phyloP scores from a whole-genome alignment of 2,329 filamentous ascomycete genomes.

The Diaporthe velutina region DNA sequence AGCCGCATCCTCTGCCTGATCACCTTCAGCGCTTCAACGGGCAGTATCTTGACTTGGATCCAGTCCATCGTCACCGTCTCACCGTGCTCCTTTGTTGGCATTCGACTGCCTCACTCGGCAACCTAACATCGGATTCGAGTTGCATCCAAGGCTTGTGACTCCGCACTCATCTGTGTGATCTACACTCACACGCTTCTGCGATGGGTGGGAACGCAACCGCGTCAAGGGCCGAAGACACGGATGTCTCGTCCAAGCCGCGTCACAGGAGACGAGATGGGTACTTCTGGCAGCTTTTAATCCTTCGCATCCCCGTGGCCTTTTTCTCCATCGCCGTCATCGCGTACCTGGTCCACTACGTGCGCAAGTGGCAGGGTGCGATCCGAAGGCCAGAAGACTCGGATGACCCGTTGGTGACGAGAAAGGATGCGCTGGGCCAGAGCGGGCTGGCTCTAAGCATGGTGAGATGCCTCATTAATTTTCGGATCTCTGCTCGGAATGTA shows the following conservation, averaged over 20 bases:
- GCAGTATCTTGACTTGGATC: no score
- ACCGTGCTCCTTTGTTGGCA: not conserved
- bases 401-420: not conserved
- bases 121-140: no score
- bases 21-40: no score
- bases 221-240: not conserved
- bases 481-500: not conserved
- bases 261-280: not conserved
- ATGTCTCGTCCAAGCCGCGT: conserved; percentile 2
- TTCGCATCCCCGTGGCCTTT: not conserved
- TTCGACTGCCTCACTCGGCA: no score
- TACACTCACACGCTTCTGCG: not conserved
- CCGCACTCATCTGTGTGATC: no score
- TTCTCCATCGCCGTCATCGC: not conserved
- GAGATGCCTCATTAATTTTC: not conserved
- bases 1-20: not conserved
- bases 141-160: not conserved
- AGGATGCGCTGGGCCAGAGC: not conserved
- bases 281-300: conserved; percentile 12
- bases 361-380: not conserved
- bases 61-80: not conserved
- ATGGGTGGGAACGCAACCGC: not conserved
- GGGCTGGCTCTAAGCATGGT: not conserved
- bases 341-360: not conserved
- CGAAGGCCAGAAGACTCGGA: not conserved